These are phyloP conservation scores for Hyphodiscus sp. DNA, from an alignment of 2,329 filamentous ascomycete species.

Conservation along the genomic window DNA sequence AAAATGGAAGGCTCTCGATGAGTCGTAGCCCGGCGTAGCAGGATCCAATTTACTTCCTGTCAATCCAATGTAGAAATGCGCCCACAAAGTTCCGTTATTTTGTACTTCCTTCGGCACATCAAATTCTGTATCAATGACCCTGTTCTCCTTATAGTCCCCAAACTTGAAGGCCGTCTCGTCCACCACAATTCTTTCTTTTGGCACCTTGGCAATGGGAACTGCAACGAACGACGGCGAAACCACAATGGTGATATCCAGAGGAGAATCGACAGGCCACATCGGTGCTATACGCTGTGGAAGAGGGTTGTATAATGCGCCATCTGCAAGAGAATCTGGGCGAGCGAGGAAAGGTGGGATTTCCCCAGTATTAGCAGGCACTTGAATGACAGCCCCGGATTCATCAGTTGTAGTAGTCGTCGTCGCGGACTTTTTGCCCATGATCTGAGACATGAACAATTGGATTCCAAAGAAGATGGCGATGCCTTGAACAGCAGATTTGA, in stretches of 20 bases:
- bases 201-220: slow-evolving; percentile 57
- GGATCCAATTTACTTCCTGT: slow-evolving; percentile 73
- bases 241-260: slow-evolving; percentile 78
- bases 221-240: slow-evolving; percentile 70
- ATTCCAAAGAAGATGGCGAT: slow-evolving; percentile 50
- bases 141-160: slow-evolving; percentile 71
- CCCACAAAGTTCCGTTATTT: slow-evolving; percentile 89
- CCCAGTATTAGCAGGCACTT: slow-evolving; percentile 46
- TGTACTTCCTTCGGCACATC: slow-evolving; percentile 73
- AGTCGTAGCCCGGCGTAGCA: slow-evolving; percentile 62
- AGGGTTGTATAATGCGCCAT: slow-evolving; percentile 55
- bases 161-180: slow-evolving; percentile 75
- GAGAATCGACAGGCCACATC: slow-evolving; percentile 76
- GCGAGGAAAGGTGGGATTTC: slow-evolving; percentile 59
- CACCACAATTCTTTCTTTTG: slow-evolving; percentile 65
- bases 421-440: slow-evolving; percentile 41
- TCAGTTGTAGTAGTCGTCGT: slow-evolving; percentile 38
- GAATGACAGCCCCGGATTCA: slow-evolving; percentile 47
- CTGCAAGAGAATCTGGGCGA: slow-evolving; percentile 53
- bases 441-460: slow-evolving; percentile 51
- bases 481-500: slow-evolving; percentile 40
- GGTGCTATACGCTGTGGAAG: slow-evolving; percentile 71
- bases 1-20: slow-evolving; percentile 74
- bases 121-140: slow-evolving; percentile 72
- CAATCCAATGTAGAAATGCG: slow-evolving; percentile 84